Base-by-base conservation (phyloP, 139 green algal genomes). In the Tetratostichococcus sp. region DNA sequence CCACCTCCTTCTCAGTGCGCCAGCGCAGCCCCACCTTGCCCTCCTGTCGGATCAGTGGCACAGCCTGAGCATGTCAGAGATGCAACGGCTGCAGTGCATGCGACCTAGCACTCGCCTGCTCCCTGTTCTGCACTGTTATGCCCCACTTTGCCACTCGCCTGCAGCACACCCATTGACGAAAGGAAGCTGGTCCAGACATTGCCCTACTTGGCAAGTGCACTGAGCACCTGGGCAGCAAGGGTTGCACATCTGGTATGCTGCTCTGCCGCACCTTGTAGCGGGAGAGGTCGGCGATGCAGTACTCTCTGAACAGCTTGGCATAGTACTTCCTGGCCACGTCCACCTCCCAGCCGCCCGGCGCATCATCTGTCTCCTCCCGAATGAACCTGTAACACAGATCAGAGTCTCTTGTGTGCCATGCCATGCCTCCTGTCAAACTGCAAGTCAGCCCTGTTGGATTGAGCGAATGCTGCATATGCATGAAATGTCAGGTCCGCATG, bases 231-330 rank as follows among this genome's bases (percentile, higher is more conserved):
- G 8, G 8, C 39, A 50, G 8, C 39, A 22, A 8, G 8, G 58
- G 14, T 19, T 66, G 58, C 25, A 11, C 58, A 30, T 30, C 23
- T 66, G 4, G 8, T 33, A 32, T 30, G 5, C 4, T 19, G 26
- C 19, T 34, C 21, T 25, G n/a, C n/a, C 11, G 39, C 30, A 82
- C 77, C 77, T 78, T 72, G 58, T 78, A 95, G 26, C 88, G 80
- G n/a, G 74, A 88, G 19, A 98, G 83, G 84, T 98, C 94, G 21
- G 86, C 93, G 26, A 98, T 90, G 76, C 80, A 88, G 74, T 97
- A 98, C 80, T 97, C 94, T 69, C 89, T 91, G 83, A 93, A 98
- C 21, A 98, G 86, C 62, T 91, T 87, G 59, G 89, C 75, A 69
- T 97, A 97, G 82, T 97, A 97, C 2, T 78, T 73, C 31, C 81